Evolutionary conservation across 148 eudicot genomes (phyloP).

Genomic region (Rhododendron griersonianum): DNA sequence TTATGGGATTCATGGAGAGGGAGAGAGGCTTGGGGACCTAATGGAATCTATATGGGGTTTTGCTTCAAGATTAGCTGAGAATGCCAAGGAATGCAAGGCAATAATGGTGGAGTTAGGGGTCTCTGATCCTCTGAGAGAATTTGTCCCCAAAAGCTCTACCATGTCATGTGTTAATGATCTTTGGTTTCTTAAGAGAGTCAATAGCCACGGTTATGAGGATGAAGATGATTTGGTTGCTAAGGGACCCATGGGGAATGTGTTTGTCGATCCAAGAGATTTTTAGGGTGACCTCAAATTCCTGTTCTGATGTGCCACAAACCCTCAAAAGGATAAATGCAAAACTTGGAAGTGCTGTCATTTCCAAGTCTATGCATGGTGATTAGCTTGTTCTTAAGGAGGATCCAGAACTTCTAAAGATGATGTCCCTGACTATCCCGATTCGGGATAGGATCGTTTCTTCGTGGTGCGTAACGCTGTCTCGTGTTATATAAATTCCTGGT

Average conservation of each 20-base stretch:
- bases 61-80: slow-evolving; percentile 1
- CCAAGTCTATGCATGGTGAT: neutral
- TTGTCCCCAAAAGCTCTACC: slow-evolving; percentile 2
- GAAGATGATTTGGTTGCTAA: neutral
- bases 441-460: neutral
- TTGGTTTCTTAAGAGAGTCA: slow-evolving; percentile 5
- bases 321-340: neutral
- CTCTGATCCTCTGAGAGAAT: slow-evolving; percentile 11
- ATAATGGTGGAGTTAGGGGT: slow-evolving; percentile 11
- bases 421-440: too few relatives aligned
- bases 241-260: slow-evolving; percentile 7
- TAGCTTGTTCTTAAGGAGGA: too few relatives aligned
- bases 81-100: slow-evolving; percentile 9
- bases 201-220: neutral
- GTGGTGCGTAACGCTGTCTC: too few relatives aligned
- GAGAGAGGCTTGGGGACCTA: slow-evolving; percentile 9
- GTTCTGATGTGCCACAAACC: neutral
- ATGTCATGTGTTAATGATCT: slow-evolving; percentile 14
- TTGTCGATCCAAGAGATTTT: slow-evolving; percentile 14
- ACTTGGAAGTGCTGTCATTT: neutral
- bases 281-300: neutral
- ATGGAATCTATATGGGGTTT: slow-evolving; percentile 12
- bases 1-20: slow-evolving; percentile 13
- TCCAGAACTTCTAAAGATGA: too few relatives aligned
- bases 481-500: too few relatives aligned